phyloP scores from a whole-genome alignment of 78 protist species.

The Dictyostelium citrinum region DNA sequence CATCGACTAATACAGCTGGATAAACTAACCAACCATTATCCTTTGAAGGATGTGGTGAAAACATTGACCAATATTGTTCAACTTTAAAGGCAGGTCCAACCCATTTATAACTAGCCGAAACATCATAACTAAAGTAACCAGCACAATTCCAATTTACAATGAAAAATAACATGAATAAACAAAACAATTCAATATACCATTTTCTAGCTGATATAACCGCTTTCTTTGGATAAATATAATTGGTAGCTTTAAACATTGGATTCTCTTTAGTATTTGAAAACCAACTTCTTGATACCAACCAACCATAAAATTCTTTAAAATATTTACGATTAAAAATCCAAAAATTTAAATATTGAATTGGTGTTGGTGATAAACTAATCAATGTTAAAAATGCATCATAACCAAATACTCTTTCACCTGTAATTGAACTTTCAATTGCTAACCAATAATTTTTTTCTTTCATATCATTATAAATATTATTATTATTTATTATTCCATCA shows the following conservation, averaged over 20 bases:
- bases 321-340: neutral
- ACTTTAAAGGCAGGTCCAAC: slow-evolving; percentile 21
- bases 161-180: neutral
- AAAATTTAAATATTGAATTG: neutral
- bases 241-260: neutral
- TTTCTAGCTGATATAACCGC: neutral
- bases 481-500: neutral
- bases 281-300: neutral
- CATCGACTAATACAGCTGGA: slow-evolving; percentile 1
- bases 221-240: slow-evolving; percentile 22
- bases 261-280: neutral
- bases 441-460: neutral
- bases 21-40: slow-evolving; percentile 66
- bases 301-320: slow-evolving; percentile 1
- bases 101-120: slow-evolving; percentile 27
- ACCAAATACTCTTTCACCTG: slow-evolving; percentile 9
- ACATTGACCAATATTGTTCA: slow-evolving; percentile 76
- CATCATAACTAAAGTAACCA: neutral
- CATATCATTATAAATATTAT: slow-evolving; percentile 21
- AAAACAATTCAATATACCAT: neutral
- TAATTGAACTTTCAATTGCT: neutral
- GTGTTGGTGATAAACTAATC: slow-evolving; percentile 14
- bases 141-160: slow-evolving; percentile 58
- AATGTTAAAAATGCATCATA: slow-evolving; percentile 41
- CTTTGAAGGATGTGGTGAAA: slow-evolving; percentile 53